A percentile compares a stretch with the other conserved stretches of the same genome.
These are phyloP conservation scores for Anisodus acutangulus DNA, from an alignment of 257 asterid genomes.

Conservation along the genomic window DNA sequence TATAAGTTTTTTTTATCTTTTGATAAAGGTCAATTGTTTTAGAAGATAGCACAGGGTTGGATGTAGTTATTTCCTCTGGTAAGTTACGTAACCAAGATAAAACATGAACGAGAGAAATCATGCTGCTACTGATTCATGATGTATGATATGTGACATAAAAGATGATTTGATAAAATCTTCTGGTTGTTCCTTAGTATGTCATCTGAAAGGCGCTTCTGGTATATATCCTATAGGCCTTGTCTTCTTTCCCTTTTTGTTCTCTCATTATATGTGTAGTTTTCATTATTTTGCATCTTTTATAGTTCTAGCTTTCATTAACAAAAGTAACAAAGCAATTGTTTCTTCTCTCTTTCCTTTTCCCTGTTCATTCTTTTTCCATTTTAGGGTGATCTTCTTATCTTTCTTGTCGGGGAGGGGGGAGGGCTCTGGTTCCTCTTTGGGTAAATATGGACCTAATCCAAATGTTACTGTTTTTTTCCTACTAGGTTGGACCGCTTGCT, in stretches of 20 bases:
- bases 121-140: not conserved
- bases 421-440: not conserved
- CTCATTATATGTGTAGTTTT: not conserved
- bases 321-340: not conserved
- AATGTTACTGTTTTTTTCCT: not conserved
- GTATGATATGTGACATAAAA: not conserved
- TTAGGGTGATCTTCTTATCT: not conserved
- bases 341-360: not conserved
- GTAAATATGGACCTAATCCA: not conserved
- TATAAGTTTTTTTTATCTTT: not conserved
- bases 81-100: not conserved
- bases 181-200: not conserved
- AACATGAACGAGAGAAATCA: slow-evolving; percentile 3
- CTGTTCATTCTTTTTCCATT: not conserved
- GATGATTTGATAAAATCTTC: not conserved
- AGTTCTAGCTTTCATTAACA: slow-evolving; percentile 1
- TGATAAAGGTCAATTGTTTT: not conserved
- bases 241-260: not conserved
- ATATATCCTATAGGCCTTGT: not conserved
- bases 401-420: not conserved
- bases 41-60: slow-evolving; percentile 1
- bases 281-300: not conserved
- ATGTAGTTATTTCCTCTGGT: slow-evolving; percentile 13
- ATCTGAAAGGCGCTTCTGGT: slow-evolving; percentile 1
- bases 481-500: slow-evolving; percentile 95